Conservation (phyloP, 805 yeast species). For the Yarrowia sp. region DNA sequence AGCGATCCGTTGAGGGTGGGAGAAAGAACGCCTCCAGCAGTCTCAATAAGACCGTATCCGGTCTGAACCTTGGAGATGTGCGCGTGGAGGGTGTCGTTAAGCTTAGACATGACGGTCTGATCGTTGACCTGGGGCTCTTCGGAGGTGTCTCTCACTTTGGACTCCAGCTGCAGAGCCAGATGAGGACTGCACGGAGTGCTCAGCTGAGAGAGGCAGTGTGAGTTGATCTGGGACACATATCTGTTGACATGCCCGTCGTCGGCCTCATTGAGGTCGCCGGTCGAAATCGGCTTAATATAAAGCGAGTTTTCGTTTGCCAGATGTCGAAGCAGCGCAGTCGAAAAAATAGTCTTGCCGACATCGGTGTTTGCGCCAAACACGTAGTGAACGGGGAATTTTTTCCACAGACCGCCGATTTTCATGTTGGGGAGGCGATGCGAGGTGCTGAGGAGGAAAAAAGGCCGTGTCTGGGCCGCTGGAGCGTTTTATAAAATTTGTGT, state of each 20-base stretch:
- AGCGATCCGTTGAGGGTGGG: slow-evolving; percentile 30
- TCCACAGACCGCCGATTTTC: slow-evolving; percentile 24
- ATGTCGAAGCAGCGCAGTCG: slow-evolving; percentile 30
- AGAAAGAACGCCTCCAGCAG: slow-evolving; percentile 34
- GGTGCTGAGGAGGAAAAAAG: neutral
- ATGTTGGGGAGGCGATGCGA: neutral
- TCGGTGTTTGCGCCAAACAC: slow-evolving; percentile 35
- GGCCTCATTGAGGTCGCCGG: slow-evolving; percentile 32
- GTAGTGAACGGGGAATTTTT: slow-evolving; percentile 21
- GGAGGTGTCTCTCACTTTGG: neutral
- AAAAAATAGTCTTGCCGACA: slow-evolving; percentile 34
- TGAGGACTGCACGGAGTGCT: slow-evolving; percentile 33
- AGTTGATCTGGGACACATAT: slow-evolving; percentile 21
- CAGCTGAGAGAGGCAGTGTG: slow-evolving; percentile 29
- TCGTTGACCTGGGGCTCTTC: slow-evolving; percentile 9
- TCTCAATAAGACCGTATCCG: slow-evolving; percentile 32
- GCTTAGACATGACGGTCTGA: slow-evolving; percentile 8
- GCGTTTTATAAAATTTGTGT: neutral
- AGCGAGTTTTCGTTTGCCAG: slow-evolving; percentile 19
- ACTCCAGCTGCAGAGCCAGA: slow-evolving; percentile 28
- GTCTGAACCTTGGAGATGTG: slow-evolving; percentile 2
- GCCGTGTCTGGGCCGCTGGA: neutral
- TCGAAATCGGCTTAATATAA: slow-evolving; percentile 34
- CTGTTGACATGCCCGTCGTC: slow-evolving; percentile 30
- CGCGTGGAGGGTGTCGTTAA: neutral